These are phyloP conservation scores for Apiospora rasikravindrae DNA, from an alignment of 2,329 filamentous ascomycete genomes.

Conservation along the genomic window DNA sequence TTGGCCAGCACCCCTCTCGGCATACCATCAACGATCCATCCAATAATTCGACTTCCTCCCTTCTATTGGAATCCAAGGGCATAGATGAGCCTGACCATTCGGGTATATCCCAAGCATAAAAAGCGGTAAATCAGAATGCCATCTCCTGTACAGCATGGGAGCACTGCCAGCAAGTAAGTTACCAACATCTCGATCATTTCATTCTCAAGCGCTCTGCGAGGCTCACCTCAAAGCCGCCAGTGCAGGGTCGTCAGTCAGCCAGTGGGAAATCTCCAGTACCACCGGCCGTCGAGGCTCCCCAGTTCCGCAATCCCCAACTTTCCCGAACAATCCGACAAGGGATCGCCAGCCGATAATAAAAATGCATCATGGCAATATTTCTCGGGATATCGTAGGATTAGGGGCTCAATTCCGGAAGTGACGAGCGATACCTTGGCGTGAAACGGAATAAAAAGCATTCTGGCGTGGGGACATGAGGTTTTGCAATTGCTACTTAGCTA, in stretches of 20 bases:
- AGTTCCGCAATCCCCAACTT: neutral
- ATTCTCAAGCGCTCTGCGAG: neutral
- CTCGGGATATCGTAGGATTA: neutral
- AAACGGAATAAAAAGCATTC: neutral
- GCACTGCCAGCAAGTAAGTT: neutral
- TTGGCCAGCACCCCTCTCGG: neutral
- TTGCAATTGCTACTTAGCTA: neutral
- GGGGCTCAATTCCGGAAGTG: neutral
- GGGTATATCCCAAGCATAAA: neutral
- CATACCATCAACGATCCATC: neutral
- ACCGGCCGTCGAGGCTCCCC: neutral
- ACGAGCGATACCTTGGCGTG: neutral
- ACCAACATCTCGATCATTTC: neutral
- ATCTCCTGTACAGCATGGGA: neutral
- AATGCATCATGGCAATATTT: neutral
- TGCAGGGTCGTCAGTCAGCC: neutral
- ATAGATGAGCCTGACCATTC: neutral
- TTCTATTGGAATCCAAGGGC: neutral
- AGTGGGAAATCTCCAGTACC: neutral
- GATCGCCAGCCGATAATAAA: neutral
- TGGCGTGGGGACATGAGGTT: neutral
- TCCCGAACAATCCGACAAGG: neutral
- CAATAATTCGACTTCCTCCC: no score
- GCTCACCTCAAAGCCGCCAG: neutral
- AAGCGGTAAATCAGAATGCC: neutral